phyloP scores from a whole-genome alignment of 2,329 filamentous ascomycete species.

The Scortechinia acanthostroma region DNA sequence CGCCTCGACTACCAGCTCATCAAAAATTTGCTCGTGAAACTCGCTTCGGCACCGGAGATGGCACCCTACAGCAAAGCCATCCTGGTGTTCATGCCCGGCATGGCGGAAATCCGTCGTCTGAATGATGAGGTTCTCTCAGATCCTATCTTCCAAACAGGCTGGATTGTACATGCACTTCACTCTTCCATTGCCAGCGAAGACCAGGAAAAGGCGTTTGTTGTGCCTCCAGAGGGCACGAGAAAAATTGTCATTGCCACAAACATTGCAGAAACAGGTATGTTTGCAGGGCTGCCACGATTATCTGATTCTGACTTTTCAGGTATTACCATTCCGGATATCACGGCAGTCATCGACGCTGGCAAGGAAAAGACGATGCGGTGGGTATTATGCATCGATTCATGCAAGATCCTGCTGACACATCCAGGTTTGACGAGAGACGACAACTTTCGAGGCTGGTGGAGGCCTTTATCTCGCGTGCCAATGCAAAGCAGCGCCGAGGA shows the following conservation, averaged over 20 bases:
- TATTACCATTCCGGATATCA: slow-evolving; percentile 92
- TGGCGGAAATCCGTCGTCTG: slow-evolving; percentile 82
- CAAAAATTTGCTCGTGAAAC: slow-evolving; percentile 67
- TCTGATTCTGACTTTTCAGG: slow-evolving; percentile 1
- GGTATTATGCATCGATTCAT: not conserved
- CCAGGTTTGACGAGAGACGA: slow-evolving; percentile 69
- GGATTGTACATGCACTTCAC: slow-evolving; percentile 84
- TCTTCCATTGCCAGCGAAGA: slow-evolving; percentile 94
- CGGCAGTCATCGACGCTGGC: slow-evolving; percentile 90
- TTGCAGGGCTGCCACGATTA: not conserved
- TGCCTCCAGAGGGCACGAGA: slow-evolving; percentile 73
- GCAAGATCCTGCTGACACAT: not conserved
- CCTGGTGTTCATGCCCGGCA: slow-evolving; percentile 88
- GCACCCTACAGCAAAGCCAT: slow-evolving; percentile 77
- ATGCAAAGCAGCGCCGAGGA: slow-evolving; percentile 88
- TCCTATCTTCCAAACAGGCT: slow-evolving; percentile 66
- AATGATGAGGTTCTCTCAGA: slow-evolving; percentile 80
- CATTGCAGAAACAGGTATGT: slow-evolving; percentile 90
- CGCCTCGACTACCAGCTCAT: slow-evolving; percentile 85
- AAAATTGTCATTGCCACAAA: slow-evolving; percentile 97
- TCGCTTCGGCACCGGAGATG: slow-evolving; percentile 65
- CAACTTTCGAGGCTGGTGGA: slow-evolving; percentile 87
- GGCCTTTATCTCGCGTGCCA: slow-evolving; percentile 89
- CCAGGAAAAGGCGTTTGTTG: slow-evolving; percentile 83
- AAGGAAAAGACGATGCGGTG: slow-evolving; percentile 95